Evolutionary conservation across 2,329 filamentous ascomycete species (phyloP), one percentile per base, ranked within the genome.

Genomic region (Colletotrichum cereale): DNA sequence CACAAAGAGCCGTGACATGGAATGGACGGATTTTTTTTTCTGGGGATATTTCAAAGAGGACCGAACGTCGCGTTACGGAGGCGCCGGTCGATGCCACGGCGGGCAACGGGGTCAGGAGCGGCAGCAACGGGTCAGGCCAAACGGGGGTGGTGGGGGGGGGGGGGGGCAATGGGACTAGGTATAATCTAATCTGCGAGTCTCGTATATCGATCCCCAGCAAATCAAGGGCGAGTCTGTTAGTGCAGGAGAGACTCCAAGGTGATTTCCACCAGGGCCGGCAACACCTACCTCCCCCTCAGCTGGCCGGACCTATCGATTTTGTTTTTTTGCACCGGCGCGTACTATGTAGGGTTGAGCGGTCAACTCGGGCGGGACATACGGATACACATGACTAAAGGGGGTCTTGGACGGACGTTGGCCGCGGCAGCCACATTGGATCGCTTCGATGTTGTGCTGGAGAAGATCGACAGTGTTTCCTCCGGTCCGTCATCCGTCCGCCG

Each of bases 371-470:
- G 34, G 44, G 16, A 42, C 66, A 64, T 40, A 56, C 24, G 44
- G 34, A 36, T 11, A 42, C 66, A 64, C 40, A 56, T 31, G 44
- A 26, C 26, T 21, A 24, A n/a, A n/a, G n/a, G 53, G 53, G 53
- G 47, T 53, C 64, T 42, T 40, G 48, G 62, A 42, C 48, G 67
- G 40, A 62, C 18, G 50, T 44, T 71, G 63, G 67, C 67, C 62
- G 66, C 58, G 53, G 40, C 40, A 62, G 66, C 50, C 58, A 48
- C 50, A 16, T 31, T 31, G 58, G 1, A 50, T 38, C 12, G n/a
- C 42, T 50, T 62, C 29, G 26, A 48, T 4, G 14, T 31, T 12
- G n/a, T n/a, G 40, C n/a, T 34, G 18, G 31, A 29, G 31, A 21
- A 21, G 24, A 48, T 55, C 42, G 56, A 40, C 40, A 56, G 48